phyloP scores from a whole-genome alignment of 108 stramenopile species.

The Aurantiochytrium sp. region DNA sequence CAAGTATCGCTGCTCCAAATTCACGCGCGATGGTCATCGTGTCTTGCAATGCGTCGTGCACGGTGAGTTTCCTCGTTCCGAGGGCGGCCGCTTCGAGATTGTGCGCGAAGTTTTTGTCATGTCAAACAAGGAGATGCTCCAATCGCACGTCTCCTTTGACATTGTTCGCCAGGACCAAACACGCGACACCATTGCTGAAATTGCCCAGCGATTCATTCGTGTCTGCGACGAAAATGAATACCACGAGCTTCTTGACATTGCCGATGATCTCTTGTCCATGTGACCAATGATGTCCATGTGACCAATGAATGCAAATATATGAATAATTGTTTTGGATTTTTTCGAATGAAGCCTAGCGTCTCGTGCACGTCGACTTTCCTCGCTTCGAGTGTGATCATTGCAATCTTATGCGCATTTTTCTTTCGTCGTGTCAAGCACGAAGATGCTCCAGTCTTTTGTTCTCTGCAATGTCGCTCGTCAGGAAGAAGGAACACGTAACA shows the following conservation, averaged over 20 bases:
- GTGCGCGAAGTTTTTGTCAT: not conserved
- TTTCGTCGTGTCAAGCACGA: not conserved
- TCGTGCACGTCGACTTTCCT: not conserved
- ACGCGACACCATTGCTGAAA: not conserved
- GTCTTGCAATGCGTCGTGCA: slow-evolving; percentile 8
- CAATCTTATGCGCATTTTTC: not conserved
- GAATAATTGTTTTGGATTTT: not conserved
- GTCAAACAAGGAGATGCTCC: not conserved
- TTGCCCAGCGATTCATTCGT: not conserved
- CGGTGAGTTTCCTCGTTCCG: not conserved
- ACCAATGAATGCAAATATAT: not conserved
- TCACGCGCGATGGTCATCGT: not conserved
- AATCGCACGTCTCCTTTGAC: not conserved
- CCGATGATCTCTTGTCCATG: not conserved
- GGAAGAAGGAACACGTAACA: no score
- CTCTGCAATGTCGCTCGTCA: no score
- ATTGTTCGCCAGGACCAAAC: not conserved
- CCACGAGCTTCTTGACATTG: not conserved
- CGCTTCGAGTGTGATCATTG: not conserved
- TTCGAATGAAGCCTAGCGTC: not conserved
- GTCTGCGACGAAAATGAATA: not conserved
- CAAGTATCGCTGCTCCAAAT: not conserved
- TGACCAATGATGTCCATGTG: not conserved
- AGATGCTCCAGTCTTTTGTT: not conserved
- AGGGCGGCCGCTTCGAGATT: slow-evolving; percentile 12